Evolutionary conservation across 139 green algal genomes (phyloP), one percentile per base, ranked within the genome.

Genomic region (Coccomyxa sp.): DNA sequence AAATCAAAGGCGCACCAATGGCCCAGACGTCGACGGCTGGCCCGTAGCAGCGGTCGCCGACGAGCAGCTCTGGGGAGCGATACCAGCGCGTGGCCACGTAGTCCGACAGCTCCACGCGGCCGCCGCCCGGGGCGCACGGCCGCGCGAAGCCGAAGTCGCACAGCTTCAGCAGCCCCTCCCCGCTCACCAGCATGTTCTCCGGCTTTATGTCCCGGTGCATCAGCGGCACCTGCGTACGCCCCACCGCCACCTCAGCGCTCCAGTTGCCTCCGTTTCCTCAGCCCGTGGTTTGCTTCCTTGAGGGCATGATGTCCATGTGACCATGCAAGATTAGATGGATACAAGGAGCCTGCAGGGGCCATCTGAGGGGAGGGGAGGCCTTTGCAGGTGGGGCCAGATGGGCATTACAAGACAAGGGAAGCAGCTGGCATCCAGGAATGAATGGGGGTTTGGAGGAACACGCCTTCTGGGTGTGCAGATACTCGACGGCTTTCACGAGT

Each of bases 51-150:
- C 87, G 93, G 45, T 87, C 90, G 51, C 94, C 94, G 27, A 98
- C 89, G 76, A 99, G 90, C 84, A 98, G 92, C 91, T 98, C 96
- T 17, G 96, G 96, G 0, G 93, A 86, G 12, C 94, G 87, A 88
- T 98, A 99, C 96, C 95, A 99, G 7, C 96, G 89, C 0, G 96
- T 99, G 80, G 95, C 95, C n/a, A 99, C 95, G 84, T 96, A 97
- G 59, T 97, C 94, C 0, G 95, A 98, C 38, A 97, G 92, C 76
- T 83, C 88, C 38, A 89, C 89, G 0, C 23, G 67, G 13, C 31
- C 77, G 9, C 45, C 87, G 45, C 90, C 88, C 0, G 18, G 58
- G 58, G 51, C 78, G 67, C 97, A 84, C 76, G 86, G 76, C 0
- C 95, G 86, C 16, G 95, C 94, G 88, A 98, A 98, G 28, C 96